Percentiles rank a stretch among this genome's conserved stretches.
Evolutionary conservation across 495 filamentous ascomycete species (phyloP).

Genomic region (Xylaria grammica): DNA sequence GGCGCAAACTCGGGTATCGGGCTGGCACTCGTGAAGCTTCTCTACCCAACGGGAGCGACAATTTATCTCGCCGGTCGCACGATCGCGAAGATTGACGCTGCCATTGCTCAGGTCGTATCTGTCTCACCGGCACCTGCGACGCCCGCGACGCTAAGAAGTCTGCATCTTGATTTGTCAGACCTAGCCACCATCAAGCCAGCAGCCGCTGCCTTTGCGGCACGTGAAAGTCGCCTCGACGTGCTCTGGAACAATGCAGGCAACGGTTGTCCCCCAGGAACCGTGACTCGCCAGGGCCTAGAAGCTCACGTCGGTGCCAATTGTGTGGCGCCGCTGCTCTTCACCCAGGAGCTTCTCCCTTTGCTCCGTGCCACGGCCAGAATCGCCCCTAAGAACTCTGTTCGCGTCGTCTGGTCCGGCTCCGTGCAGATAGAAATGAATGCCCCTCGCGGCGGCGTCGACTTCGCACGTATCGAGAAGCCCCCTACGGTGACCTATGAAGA

Average conservation of each 20-base stretch:
- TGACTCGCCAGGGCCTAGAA: slow-evolving; percentile 37
- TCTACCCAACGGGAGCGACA: slow-evolving; percentile 37
- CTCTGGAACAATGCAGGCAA: slow-evolving; percentile 62
- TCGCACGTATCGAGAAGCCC: not conserved
- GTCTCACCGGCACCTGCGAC: not conserved
- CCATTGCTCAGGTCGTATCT: not conserved
- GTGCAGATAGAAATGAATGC: not conserved
- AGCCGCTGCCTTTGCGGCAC: slow-evolving; percentile 42
- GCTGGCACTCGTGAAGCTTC: slow-evolving; percentile 36
- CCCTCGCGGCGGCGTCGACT: not conserved
- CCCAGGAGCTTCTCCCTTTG: slow-evolving; percentile 46
- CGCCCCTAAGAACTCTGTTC: not conserved
- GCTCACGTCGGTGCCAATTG: slow-evolving; percentile 39
- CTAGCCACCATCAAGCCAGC: slow-evolving; percentile 54
- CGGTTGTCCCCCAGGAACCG: slow-evolving; percentile 24
- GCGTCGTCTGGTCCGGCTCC: slow-evolving; percentile 27
- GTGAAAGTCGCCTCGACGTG: slow-evolving; percentile 54
- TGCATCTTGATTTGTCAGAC: slow-evolving; percentile 53
- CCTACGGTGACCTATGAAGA: slow-evolving; percentile 7
- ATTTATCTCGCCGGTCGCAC: slow-evolving; percentile 37
- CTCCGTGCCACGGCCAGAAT: slow-evolving; percentile 26
- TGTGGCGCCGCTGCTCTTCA: slow-evolving; percentile 42
- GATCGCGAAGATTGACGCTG: not conserved
- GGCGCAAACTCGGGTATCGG: slow-evolving; percentile 42
- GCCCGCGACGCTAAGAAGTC: not conserved